Evolutionary conservation across 495 filamentous ascomycete genomes (phyloP).

Genomic region (Trichoderma parareesei): DNA sequence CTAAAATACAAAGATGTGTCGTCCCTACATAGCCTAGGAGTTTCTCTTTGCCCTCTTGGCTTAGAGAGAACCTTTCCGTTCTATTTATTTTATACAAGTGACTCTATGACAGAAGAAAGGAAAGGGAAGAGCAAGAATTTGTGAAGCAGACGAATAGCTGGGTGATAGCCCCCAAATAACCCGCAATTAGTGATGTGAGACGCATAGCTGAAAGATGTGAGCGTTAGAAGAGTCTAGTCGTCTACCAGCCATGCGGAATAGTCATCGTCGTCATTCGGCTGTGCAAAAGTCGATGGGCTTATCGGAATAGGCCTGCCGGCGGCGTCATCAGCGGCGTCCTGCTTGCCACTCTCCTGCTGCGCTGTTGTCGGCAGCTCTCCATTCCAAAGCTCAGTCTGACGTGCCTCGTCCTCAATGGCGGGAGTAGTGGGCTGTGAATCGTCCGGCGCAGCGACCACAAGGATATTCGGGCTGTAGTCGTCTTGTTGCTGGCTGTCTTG

Average conservation of each 20-base stretch:
- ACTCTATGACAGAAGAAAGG: not conserved
- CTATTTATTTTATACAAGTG: not conserved
- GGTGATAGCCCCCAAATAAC: too few species aligned
- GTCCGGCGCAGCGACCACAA: constrained; percentile 52
- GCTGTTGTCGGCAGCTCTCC: constrained; percentile 29
- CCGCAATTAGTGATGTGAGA: too few species aligned
- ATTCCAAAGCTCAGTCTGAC: constrained; percentile 24
- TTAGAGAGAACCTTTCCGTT: not conserved
- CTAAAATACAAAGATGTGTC: not conserved
- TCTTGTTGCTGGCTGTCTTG: constrained; percentile 23
- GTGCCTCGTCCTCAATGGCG: constrained; percentile 12
- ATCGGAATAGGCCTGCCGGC: not conserved
- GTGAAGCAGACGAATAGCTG: too few species aligned
- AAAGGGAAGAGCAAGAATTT: too few species aligned
- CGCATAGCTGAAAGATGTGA: too few species aligned
- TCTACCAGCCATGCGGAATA: constrained; percentile 30
- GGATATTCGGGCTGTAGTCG: constrained; percentile 38
- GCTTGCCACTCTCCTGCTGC: not conserved
- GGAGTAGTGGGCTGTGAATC: constrained; percentile 52
- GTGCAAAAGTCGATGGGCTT: not conserved
- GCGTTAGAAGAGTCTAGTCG: constrained; percentile 2
- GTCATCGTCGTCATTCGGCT: constrained; percentile 18
- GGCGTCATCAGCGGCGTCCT: too few species aligned
- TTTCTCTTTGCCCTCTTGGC: not conserved
- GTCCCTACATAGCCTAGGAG: not conserved